These are phyloP conservation scores for Phytophthora syringae DNA, from an alignment of 352 stramenopile genomes.

Conservation along the genomic window DNA sequence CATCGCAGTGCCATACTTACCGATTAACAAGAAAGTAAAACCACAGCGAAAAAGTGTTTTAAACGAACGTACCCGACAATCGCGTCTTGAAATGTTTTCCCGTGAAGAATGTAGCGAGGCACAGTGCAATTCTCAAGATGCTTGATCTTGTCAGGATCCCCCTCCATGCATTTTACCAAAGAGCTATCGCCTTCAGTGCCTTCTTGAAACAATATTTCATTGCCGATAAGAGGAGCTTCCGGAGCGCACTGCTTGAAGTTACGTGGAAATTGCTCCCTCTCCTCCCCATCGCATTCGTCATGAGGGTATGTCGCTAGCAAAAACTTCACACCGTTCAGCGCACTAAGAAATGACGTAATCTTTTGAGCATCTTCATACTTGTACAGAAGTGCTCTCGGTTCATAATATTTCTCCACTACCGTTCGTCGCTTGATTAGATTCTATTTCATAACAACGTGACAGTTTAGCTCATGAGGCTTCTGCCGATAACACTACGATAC, in stretches of 20 bases:
- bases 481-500: background rate
- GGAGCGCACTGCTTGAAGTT: slow-evolving; percentile 67
- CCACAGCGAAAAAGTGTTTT: too few species aligned
- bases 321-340: slow-evolving; percentile 77
- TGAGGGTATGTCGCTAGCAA: slow-evolving; percentile 44
- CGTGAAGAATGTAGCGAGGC: slow-evolving; percentile 54
- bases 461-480: background rate
- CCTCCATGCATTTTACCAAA: slow-evolving; percentile 33
- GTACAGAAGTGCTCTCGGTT: slow-evolving; percentile 61
- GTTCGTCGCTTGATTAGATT: slow-evolving; percentile 74
- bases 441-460: too few species aligned
- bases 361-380: slow-evolving; percentile 64
- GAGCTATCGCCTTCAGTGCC: slow-evolving; percentile 33
- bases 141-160: slow-evolving; percentile 57
- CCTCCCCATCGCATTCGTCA: slow-evolving; percentile 17
- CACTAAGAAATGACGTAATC: slow-evolving; percentile 68
- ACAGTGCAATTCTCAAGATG: slow-evolving; percentile 58
- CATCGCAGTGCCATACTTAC: background rate
- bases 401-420: slow-evolving; percentile 72
- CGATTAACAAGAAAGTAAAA: too few species aligned
- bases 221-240: slow-evolving; percentile 43
- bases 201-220: slow-evolving; percentile 27
- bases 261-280: slow-evolving; percentile 34
- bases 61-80: slow-evolving; percentile 49
- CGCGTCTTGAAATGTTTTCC: slow-evolving; percentile 41